Conservation (phyloP, 2,329 filamentous ascomycete species). For the Colletotrichum godetiae region DNA sequence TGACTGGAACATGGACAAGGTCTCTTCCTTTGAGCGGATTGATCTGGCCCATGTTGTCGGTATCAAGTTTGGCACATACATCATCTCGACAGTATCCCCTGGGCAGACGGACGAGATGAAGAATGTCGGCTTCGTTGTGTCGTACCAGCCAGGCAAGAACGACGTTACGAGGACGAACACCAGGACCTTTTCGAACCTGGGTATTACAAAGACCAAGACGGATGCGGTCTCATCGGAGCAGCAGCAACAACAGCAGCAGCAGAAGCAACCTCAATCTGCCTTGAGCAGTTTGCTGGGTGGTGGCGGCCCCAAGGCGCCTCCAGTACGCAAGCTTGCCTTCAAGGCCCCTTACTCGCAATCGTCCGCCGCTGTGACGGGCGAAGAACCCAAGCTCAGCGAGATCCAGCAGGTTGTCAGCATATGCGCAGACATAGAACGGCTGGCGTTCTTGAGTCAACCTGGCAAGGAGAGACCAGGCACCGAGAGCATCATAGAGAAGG, state of each 20-base stretch:
- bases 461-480: conserved; percentile 52
- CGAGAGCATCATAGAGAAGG: conserved; percentile 63
- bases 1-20: conserved; percentile 95
- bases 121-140: conserved; percentile 87
- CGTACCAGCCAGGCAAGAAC: conserved; percentile 77
- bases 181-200: conserved; percentile 74
- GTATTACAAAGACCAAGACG: conserved; percentile 37
- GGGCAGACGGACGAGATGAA: conserved; percentile 80
- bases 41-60: conserved; percentile 78
- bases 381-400: conserved; percentile 60
- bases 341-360: conserved; percentile 67
- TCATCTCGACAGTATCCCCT: conserved; percentile 86
- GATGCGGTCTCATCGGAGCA: neutral
- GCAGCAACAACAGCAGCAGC: conserved; percentile 1
- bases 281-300: conserved; percentile 57
- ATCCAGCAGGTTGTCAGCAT: conserved; percentile 70
- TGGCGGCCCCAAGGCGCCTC: conserved; percentile 44
- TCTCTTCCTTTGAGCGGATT: conserved; percentile 90
- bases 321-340: conserved; percentile 60
- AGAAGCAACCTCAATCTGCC: conserved; percentile 40
- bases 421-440: conserved; percentile 80
- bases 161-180: conserved; percentile 87
- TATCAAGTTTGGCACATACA: conserved; percentile 86
- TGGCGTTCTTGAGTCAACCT: conserved; percentile 63
- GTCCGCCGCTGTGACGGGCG: conserved; percentile 64